Conservation (phyloP, 179 eudicot genomes). For the Gypsophila paniculata region DNA sequence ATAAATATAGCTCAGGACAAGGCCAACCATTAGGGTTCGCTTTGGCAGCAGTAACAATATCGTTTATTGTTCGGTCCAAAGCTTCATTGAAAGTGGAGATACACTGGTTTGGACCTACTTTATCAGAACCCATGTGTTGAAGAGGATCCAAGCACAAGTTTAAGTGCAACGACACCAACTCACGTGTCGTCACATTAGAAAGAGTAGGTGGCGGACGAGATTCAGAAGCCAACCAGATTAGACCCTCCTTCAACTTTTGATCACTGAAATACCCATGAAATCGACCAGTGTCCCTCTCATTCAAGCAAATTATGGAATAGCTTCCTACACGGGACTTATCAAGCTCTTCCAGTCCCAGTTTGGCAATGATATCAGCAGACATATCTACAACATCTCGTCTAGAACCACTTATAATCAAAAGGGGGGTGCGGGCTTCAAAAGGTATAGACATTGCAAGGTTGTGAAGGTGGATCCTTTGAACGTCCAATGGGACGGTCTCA, state of each 20-base stretch:
- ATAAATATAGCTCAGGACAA: slow-evolving; percentile 70
- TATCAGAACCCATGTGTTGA: slow-evolving; percentile 31
- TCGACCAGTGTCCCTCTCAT: slow-evolving; percentile 32
- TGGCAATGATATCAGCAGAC: slow-evolving; percentile 33
- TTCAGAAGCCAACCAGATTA: slow-evolving; percentile 70
- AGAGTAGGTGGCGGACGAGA: slow-evolving; percentile 63
- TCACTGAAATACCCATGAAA: slow-evolving; percentile 66
- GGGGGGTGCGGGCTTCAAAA: slow-evolving; percentile 58
- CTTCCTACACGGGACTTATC: slow-evolving; percentile 50
- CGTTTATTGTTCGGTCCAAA: slow-evolving; percentile 45
- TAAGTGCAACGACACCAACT: slow-evolving; percentile 52
- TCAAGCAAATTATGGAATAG: slow-evolving; percentile 40
- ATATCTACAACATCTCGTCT: slow-evolving; percentile 25
- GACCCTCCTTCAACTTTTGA: slow-evolving; percentile 59
- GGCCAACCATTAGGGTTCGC: slow-evolving; percentile 72
- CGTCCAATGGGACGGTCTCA: slow-evolving; percentile 51
- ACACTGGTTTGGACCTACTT: slow-evolving; percentile 51
- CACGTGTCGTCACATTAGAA: slow-evolving; percentile 43
- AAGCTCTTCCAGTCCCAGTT: slow-evolving; percentile 60
- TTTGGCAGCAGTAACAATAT: slow-evolving; percentile 51
- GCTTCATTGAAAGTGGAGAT: slow-evolving; percentile 78
- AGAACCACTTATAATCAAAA: slow-evolving; percentile 50
- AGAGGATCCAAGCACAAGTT: slow-evolving; percentile 44
- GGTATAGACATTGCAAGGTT: slow-evolving; percentile 54
- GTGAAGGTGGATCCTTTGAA: slow-evolving; percentile 59